Conservation (phyloP, 345 rosid species). For the Eucalyptus regnans region DNA sequence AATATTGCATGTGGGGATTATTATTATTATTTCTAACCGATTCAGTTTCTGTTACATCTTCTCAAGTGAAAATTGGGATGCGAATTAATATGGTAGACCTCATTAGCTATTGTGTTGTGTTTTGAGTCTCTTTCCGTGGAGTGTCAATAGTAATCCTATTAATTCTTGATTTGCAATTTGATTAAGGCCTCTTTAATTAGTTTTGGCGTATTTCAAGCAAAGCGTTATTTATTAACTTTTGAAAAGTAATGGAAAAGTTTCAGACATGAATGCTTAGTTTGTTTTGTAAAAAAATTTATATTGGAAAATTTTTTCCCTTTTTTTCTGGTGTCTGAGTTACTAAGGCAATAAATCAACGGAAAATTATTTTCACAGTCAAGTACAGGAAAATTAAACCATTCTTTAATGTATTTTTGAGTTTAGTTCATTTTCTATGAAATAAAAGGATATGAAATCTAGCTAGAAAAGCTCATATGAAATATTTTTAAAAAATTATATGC, state of each 20-base stretch:
- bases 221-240: neutral
- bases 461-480: neutral
- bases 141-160: neutral
- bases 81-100: neutral
- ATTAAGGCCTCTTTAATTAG: neutral
- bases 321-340: neutral
- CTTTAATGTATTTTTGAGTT: neutral
- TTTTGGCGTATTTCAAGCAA: neutral
- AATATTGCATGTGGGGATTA: neutral
- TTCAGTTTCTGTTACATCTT: neutral
- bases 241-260: neutral
- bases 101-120: neutral
- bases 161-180: neutral
- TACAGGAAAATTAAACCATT: neutral
- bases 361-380: neutral
- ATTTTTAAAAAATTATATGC: neutral
- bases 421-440: neutral
- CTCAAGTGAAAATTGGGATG: neutral
- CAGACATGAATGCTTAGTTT: neutral
- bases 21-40: neutral
- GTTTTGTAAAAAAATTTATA: neutral
- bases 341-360: neutral
- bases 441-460: neutral
- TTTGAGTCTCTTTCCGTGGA: neutral
- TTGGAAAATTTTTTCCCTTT: accelerated